Evolutionary conservation across 225 moss, liverwort and hornwort species (phyloP).

Genomic region (Asterella californica): DNA sequence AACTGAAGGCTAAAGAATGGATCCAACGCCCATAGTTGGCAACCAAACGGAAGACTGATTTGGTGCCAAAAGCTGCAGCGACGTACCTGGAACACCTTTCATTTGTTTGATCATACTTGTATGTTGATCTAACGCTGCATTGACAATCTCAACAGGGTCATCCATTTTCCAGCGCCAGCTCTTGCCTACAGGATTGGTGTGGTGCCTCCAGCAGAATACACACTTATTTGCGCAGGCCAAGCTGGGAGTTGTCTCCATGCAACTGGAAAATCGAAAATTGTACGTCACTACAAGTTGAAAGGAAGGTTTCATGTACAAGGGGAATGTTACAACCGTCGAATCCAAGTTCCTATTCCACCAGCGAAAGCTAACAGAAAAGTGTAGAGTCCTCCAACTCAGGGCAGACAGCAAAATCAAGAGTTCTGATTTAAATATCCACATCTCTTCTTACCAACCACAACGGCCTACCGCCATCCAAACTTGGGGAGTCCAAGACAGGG

Average conservation of each 20-base stretch:
- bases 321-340: background rate
- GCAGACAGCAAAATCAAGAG: background rate
- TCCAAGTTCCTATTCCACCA: background rate
- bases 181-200: slow-evolving; percentile 95
- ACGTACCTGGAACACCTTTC: slow-evolving; percentile 97
- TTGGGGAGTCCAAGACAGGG: background rate
- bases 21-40: background rate
- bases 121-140: slow-evolving; percentile 88
- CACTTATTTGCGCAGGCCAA: slow-evolving; percentile 98
- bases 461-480: background rate
- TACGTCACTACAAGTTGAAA: background rate
- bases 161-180: slow-evolving; percentile 99
- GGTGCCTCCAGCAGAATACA: slow-evolving; percentile 99
- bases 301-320: background rate
- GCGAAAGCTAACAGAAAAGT: background rate
- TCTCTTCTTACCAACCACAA: background rate
- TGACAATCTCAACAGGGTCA: slow-evolving; percentile 89
- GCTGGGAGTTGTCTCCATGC: slow-evolving; percentile 99
- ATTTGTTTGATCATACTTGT: slow-evolving; percentile 87
- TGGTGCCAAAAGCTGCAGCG: background rate
- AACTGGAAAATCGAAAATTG: slow-evolving; percentile 44
- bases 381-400: no score
- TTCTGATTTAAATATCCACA: background rate
- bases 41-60: background rate
- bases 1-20: background rate